Evolutionary conservation across 441 rosid genomes (phyloP).

Genomic region (Populus hybrid): DNA sequence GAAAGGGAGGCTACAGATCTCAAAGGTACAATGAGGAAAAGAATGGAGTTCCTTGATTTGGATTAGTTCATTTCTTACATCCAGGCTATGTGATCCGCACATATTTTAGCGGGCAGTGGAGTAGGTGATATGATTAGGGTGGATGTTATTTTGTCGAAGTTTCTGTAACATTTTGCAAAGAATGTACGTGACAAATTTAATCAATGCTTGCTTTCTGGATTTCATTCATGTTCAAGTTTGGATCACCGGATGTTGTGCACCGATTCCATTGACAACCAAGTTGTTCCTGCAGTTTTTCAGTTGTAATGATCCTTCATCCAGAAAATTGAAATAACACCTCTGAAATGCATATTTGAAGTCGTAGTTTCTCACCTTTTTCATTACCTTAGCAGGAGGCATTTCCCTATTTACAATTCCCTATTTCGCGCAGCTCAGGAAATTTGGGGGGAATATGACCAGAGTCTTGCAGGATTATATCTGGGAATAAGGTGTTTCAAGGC

Average conservation of each 20-base stretch:
- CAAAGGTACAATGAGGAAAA: constrained; percentile 90
- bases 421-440: too few relatives aligned
- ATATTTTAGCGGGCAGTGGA: constrained; percentile 30
- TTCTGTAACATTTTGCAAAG: too few relatives aligned
- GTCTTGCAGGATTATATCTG: not conserved
- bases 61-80: constrained; percentile 40
- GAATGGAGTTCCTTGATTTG: constrained; percentile 95
- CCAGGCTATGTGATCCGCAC: constrained; percentile 38
- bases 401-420: not conserved
- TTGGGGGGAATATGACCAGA: not conserved
- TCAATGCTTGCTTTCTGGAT: too few relatives aligned
- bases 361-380: not conserved
- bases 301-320: not conserved
- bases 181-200: too few relatives aligned
- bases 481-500: not conserved
- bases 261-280: not conserved
- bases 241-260: not conserved
- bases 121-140: too few relatives aligned
- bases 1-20: constrained; percentile 91
- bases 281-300: not conserved
- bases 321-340: not conserved
- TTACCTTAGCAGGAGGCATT: too few relatives aligned
- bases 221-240: not conserved
- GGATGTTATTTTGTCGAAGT: too few relatives aligned
- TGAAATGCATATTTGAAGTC: too few relatives aligned